Base-by-base conservation (phyloP, 2,329 filamentous ascomycete species). In the Exophiala sp. region DNA sequence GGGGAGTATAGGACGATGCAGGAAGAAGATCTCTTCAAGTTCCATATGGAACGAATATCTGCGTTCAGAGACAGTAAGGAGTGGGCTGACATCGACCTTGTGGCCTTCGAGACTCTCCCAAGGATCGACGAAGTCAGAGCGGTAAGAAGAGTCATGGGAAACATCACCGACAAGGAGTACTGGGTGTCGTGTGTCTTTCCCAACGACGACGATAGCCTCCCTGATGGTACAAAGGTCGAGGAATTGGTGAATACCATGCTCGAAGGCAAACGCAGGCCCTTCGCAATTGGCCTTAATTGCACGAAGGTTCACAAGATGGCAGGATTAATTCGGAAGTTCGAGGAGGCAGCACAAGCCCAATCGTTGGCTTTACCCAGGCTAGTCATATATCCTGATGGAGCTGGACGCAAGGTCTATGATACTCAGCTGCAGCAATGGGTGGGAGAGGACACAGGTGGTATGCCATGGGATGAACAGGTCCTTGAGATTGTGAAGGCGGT, bases 271-370 rank as follows among this genome's bases (percentile, higher is more conserved):
- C 21, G 52, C 52, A 43, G 18, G 9, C 82, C 82, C 0, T 82
- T 77, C 76, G 82, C 77, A 0, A 72, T 86, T 19, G 82, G 83
- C 1, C 75, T 86, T 60, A 86, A 86, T 65, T 86, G 82, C 64
- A 85, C 69, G 2, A 68, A 69, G 48, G 55, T 69, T 32, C 56
- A 62, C 47, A 68, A 66, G 43, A 56, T 69, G 23, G 35, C 52
- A 14, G 27, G 24, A 10, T 54, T 67, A 22, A 54, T 67, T 16
- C 45, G 51, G 6, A 47, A 57, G 8, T 65, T 65, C 50, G 61
- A 65, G 43, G 49, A 58, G n/a, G 59, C 7, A 63, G 81, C 13
- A 50, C 54, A 8, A 55, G 50, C n/a, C 45, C 79, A 57, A 48
- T 72, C 1, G 44, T 60, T 2, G 57, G 63, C 69, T 0, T 58